A percentile compares a stretch with the other conserved stretches of the same genome.
phyloP scores from a whole-genome alignment of 306 rosid genomes.

The Arachis stenosperma region DNA sequence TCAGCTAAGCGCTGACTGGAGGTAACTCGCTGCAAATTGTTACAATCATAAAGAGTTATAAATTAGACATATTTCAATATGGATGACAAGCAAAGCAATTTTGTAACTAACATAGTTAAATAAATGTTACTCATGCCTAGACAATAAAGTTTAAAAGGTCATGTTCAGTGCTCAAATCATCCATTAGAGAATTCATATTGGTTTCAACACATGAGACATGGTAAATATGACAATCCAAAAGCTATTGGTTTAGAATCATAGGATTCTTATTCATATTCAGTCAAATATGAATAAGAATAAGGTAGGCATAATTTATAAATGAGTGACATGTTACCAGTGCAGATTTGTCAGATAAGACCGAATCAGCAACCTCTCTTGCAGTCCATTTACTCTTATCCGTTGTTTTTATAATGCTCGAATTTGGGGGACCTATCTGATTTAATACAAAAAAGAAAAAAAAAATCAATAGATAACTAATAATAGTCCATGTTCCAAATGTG shows the following conservation, averaged over 20 bases:
- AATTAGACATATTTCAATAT: slow-evolving; percentile 7
- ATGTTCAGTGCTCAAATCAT: slow-evolving; percentile 24
- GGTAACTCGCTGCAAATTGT: slow-evolving; percentile 83
- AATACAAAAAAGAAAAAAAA: slow-evolving; percentile 29
- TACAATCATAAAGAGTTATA: slow-evolving; percentile 31
- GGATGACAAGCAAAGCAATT: slow-evolving; percentile 25
- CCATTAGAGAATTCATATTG: slow-evolving; percentile 29
- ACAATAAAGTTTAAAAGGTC: slow-evolving; percentile 15
- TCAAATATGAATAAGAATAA: background rate
- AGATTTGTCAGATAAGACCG: slow-evolving; percentile 91
- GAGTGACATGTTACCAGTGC: slow-evolving; percentile 66
- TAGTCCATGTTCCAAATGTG: slow-evolving; percentile 26
- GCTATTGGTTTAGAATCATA: background rate
- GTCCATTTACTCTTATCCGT: slow-evolving; percentile 84
- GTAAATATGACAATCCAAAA: slow-evolving; percentile 18
- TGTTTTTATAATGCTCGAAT: slow-evolving; percentile 66
- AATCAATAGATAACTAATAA: slow-evolving; percentile 29
- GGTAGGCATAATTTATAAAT: background rate
- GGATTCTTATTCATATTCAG: background rate
- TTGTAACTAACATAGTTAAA: slow-evolving; percentile 18
- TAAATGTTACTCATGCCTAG: slow-evolving; percentile 5
- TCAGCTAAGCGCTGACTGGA: slow-evolving; percentile 87
- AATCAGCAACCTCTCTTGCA: slow-evolving; percentile 92
- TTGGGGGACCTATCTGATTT: slow-evolving; percentile 94
- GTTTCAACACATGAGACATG: slow-evolving; percentile 13